A percentile compares a stretch with the other conserved stretches of the same genome.
These are phyloP conservation scores for Glomus cerebriforme DNA, from an alignment of 192 early-diverging fungal species.

Conservation along the genomic window DNA sequence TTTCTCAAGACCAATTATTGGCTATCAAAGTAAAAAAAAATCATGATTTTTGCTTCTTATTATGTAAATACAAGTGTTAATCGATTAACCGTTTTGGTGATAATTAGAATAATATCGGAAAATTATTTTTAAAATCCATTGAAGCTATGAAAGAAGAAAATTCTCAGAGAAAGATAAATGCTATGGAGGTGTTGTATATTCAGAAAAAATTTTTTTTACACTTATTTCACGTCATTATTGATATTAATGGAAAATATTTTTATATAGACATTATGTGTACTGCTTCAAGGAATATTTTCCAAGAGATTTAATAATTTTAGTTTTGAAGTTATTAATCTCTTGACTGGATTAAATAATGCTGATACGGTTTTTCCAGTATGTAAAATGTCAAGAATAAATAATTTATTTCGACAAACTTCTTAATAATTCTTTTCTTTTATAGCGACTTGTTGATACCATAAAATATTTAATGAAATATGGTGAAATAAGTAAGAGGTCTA, in stretches of 20 bases:
- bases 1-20: slow-evolving; percentile 50
- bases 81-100: not conserved
- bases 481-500: slow-evolving; percentile 34
- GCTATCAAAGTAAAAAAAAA: slow-evolving; percentile 30
- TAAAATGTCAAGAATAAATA: not conserved
- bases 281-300: slow-evolving; percentile 52
- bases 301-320: slow-evolving; percentile 59
- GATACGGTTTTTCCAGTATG: slow-evolving; percentile 20
- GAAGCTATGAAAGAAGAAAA: slow-evolving; percentile 41
- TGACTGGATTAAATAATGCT: slow-evolving; percentile 46
- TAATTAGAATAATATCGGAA: slow-evolving; percentile 38
- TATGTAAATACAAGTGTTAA: not conserved
- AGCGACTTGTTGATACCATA: slow-evolving; percentile 21
- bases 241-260: not conserved
- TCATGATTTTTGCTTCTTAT: not conserved
- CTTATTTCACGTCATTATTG: not conserved
- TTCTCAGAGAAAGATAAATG: slow-evolving; percentile 36
- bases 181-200: slow-evolving; percentile 33
- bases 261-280: slow-evolving; percentile 41
- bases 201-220: not conserved
- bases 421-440: not conserved
- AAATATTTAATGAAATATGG: slow-evolving; percentile 38
- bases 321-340: slow-evolving; percentile 54
- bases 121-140: slow-evolving; percentile 48
- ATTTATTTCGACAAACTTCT: not conserved